Percentiles rank a stretch among this genome's conserved stretches.
phyloP scores from a whole-genome alignment of 129 eudicot genomes.

The Deinandra increscens region DNA sequence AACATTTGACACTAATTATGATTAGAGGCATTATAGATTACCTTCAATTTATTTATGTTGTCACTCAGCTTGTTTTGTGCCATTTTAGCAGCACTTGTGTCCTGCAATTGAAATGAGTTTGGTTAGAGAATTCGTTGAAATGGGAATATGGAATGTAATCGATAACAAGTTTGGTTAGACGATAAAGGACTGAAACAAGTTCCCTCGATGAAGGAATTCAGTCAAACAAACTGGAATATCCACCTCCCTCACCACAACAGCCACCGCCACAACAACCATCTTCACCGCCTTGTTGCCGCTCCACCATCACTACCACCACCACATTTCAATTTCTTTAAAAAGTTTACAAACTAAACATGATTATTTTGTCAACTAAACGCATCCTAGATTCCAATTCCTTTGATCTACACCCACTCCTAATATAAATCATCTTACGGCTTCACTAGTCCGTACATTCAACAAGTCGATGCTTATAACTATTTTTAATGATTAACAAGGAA shows the following conservation, averaged over 20 bases:
- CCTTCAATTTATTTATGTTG: constrained; percentile 72
- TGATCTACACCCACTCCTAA: no score
- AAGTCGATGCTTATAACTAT: not conserved
- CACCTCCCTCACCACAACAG: no score
- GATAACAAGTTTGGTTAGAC: not conserved
- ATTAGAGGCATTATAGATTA: constrained; percentile 19
- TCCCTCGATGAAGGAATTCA: not conserved
- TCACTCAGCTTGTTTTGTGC: constrained; percentile 63
- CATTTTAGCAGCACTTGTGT: constrained; percentile 58
- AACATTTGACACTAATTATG: not conserved
- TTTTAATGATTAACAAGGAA: not conserved
- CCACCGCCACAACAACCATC: not conserved
- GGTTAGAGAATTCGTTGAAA: not conserved
- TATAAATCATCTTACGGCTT: constrained; percentile 13
- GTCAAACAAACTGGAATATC: not conserved
- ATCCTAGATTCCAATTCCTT: not conserved
- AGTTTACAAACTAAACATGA: not conserved
- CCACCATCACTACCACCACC: not conserved
- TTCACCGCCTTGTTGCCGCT: not conserved
- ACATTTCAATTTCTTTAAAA: not conserved
- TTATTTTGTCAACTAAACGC: not conserved
- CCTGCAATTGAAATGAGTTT: constrained; percentile 47
- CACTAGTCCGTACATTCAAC: not conserved
- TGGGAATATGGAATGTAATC: not conserved
- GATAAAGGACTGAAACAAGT: not conserved